Percentiles rank a stretch among this genome's conserved stretches.
phyloP scores from a whole-genome alignment of 441 rosid species.

The Mallotus japonicus region DNA sequence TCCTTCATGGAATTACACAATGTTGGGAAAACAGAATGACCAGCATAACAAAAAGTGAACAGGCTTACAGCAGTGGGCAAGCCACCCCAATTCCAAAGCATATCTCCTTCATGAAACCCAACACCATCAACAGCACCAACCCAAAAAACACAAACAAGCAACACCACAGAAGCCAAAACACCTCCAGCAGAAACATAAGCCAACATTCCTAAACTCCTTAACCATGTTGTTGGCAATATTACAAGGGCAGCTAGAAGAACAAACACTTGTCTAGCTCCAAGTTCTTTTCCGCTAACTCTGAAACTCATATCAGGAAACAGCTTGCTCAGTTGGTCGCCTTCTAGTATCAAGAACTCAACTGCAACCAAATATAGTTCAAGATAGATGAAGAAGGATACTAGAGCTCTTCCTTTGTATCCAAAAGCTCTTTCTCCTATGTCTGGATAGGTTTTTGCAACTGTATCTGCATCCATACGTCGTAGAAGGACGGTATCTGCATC shows the following conservation, averaged over 20 bases:
- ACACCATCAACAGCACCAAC: constrained; percentile 51
- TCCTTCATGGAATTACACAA: constrained; percentile 71
- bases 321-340: constrained; percentile 63
- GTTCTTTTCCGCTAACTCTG: constrained; percentile 30
- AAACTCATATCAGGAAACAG: constrained; percentile 48
- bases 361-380: constrained; percentile 59
- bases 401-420: constrained; percentile 55
- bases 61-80: constrained; percentile 60
- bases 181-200: constrained; percentile 63
- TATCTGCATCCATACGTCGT: constrained; percentile 48
- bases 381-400: constrained; percentile 51
- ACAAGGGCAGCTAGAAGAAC: constrained; percentile 46
- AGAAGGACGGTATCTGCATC: constrained; percentile 35
- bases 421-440: constrained; percentile 64
- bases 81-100: constrained; percentile 42
- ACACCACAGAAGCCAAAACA: constrained; percentile 48
- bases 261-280: constrained; percentile 55
- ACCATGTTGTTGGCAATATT: constrained; percentile 65
- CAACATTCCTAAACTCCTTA: constrained; percentile 50
- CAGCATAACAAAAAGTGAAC: constrained; percentile 57
- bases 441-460: constrained; percentile 48
- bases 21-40: constrained; percentile 68
- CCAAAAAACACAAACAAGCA: constrained; percentile 52
- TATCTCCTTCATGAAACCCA: constrained; percentile 48
- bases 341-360: constrained; percentile 62